Evolutionary conservation across 768 basidiomycete species (phyloP), one percentile per base, ranked within the genome.

Genomic region (Hydnomerulius pinastri): DNA sequence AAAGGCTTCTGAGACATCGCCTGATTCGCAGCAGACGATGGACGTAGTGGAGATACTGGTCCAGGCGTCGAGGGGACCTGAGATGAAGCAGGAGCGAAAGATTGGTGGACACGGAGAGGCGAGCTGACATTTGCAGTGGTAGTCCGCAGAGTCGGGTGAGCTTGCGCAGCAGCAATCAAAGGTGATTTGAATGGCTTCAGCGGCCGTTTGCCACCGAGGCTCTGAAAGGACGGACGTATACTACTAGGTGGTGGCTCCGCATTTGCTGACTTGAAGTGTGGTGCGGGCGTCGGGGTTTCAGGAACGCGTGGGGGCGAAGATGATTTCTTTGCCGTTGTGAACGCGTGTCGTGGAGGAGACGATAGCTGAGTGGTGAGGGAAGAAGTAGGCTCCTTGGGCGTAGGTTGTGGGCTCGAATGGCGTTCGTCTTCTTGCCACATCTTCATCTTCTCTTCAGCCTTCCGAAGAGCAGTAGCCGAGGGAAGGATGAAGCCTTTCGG

Each of bases 401-500:
- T 67, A 0, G 55, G 50, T 13, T 42, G 38, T n/a, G 48, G 49
- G 36, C 52, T 51, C 6, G 49, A 50, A 24, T 18, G 12, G 53
- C 23, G 39, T n/a, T 69, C 66, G n/a, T 75, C 73, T 36, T 73
- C 69, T 30, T 73, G 64, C 82, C 81, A 83, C 21, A 71, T 68
- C 23, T 67, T 70, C 60, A 83, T 70, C 55, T 73, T 79, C 36
- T 76, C 76, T 64, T 77, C 67, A 1, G 85, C 86, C 56, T 75
- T 76, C 7, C 73, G 77, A 7, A 86, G 61, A 1, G 86, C 81
- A 20, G 69, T 68, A 27, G 69, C 71, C 5, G 85, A 86, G 1
- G 85, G 85, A 17, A 83, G 59, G 9, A 73, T 55, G n/a, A 70
- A 67, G 35, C 76, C 70, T 10, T 70, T 35, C 42, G 55, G 4